Evolutionary conservation across 2,329 filamentous ascomycete species (phyloP), one percentile per base, ranked within the genome.

Genomic region (Aspergillus sp.): DNA sequence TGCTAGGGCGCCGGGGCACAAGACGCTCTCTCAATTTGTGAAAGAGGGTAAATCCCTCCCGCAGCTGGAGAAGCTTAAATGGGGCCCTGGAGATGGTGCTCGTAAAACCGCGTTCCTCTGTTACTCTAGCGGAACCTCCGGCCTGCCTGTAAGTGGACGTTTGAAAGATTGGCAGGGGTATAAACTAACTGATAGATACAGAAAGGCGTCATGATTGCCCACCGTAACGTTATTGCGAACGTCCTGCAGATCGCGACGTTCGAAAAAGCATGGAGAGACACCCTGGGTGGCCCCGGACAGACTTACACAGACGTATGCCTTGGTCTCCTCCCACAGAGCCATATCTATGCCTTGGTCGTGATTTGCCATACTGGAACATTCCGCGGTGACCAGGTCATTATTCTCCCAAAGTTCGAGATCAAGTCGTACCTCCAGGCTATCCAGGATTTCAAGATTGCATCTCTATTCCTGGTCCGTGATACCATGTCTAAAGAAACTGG

Each of bases 201-300:
- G 83, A 91, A 91, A 86, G 89, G 88, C 42, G 89, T 92, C 49
- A 91, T 89, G 85, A 88, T 93, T 54, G 88, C 88, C 3, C 89
- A 93, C 66, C 75, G 75, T 34, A 93, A 93, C 58, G 86, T 92
- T 41, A 92, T 93, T 45, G 82, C 88, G 48, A 93, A 92, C 64
- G 81, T 84, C 0, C 64, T 91, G 44, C 88, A 91, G 66, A 78
- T 86, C 50, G 65, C 64, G 5, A 65, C 78, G 0, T 84, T 72
- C 55, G 83, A 87, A 41, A 67, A 72, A 29, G 61, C 67, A 1
- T 63, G 61, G 40, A 67, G 72, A 6, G 57, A 64, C 3, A 34
- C 38, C 2, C 47, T 61, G 23, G 57, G 47, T 10, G 38, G 53
- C 60, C 63, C 54, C 59, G 81, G 59, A 65, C 72, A 42, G 64